Evolutionary conservation across 169 alveolate species (phyloP), one percentile per base, ranked within the genome.

Genomic region (Plasmodium berghei): DNA sequence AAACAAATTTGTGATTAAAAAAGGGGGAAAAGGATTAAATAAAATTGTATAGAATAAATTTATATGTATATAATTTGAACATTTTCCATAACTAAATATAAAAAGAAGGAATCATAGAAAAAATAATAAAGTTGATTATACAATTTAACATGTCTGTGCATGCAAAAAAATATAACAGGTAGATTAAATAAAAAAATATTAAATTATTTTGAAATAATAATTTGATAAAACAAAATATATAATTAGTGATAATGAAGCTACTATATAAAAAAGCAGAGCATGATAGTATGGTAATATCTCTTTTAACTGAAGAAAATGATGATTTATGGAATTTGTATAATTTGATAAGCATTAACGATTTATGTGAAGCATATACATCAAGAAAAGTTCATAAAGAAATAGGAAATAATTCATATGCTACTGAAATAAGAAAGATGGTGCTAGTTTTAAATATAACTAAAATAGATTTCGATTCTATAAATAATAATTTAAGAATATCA

Each of bases 281-380:
- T 48, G 54, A 62, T 46, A 42, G 63, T 14, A 75, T 75, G 88
- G 34, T 28, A 34, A 62, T 75, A 28, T 49, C 69, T 16, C 28
- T 75, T 16, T 18, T 75, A 42, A 42, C 75, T 1, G 96, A 93
- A 71, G 92, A 89, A 40, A 93, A 88, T n/a, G 96, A 93, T 88
- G 96, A 93, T 34, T 62, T 91, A 40, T 93, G 96, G 96, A 87
- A 91, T 28, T 48, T 93, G 58, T 93, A 93, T 80, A 93, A 93
- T 73, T 80, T 93, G n/a, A 28, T 90, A 6, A 73, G 93, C 12
- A 45, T 89, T 28, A 87, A 90, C 1, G 96, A 93, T 40, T 87
- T 74, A 66, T 87, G 91, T 16, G 93, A 73, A 61, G 77, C 77
- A 5, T 71, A 56, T 72, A 93, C 96, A n/a, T 88, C 95, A 12